Evolutionary conservation across 495 filamentous ascomycete species (phyloP).

Genomic region (Endocarpon pusillum): DNA sequence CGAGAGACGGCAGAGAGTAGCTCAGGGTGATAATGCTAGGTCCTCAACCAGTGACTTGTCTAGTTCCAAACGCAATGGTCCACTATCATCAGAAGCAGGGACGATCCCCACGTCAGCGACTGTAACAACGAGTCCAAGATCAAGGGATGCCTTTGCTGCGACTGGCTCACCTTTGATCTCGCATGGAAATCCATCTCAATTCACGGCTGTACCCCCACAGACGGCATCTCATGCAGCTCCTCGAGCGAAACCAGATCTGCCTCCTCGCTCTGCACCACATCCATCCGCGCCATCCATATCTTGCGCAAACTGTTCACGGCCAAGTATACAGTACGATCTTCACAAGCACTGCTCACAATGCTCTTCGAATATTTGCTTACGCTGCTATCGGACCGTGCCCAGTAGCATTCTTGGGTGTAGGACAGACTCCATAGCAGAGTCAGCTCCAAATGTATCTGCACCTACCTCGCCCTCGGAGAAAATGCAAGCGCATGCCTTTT

Average conservation of each 20-base stretch:
- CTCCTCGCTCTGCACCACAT: conserved; percentile 14
- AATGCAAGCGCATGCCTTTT: no score
- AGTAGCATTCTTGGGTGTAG: no score
- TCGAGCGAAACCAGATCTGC: conserved; percentile 10
- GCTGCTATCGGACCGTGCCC: conserved; percentile 71
- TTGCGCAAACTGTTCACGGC: conserved; percentile 48
- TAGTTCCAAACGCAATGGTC: conserved; percentile 9
- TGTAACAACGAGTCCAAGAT: conserved; percentile 1
- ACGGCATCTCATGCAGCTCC: neutral
- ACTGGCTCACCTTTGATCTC: conserved; percentile 3
- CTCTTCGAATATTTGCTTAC: conserved; percentile 57
- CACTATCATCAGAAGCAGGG: conserved; percentile 11
- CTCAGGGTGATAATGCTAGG: no score
- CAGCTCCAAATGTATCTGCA: no score
- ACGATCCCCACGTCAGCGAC: conserved; percentile 2
- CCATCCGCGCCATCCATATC: conserved; percentile 43
- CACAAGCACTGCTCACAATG: conserved; percentile 65
- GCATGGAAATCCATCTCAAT: conserved; percentile 1
- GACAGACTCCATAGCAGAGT: no score
- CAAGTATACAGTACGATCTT: conserved; percentile 60
- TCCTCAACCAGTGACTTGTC: conserved; percentile 15
- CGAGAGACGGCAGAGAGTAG: conserved; percentile 16
- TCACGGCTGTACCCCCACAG: neutral
- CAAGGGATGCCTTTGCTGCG: conserved; percentile 5
- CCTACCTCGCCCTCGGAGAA: no score